Evolutionary conservation across 1,284 basidiomycete species (phyloP).

Genomic region (Boletellus deceptivus): DNA sequence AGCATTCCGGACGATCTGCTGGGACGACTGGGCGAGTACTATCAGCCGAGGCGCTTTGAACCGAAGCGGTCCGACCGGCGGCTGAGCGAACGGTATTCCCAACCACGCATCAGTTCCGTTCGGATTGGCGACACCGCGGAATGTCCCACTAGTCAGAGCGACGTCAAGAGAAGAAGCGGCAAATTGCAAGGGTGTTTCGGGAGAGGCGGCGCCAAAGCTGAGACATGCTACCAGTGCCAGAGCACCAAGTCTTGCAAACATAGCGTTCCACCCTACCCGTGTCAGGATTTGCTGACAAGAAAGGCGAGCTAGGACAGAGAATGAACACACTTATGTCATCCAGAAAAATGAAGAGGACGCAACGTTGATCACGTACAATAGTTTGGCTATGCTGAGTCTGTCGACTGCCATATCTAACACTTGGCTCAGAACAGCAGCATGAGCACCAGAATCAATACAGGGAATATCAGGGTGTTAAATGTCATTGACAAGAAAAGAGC

Average conservation of each 20-base stretch:
- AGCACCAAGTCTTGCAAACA: neutral
- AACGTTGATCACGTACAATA: no score
- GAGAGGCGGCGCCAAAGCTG: neutral
- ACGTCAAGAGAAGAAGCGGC: slow-evolving; percentile 10
- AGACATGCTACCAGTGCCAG: slow-evolving; percentile 2
- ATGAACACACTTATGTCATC: no score
- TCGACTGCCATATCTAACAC: no score
- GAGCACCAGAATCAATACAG: no score
- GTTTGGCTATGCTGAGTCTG: no score
- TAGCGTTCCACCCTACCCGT: neutral
- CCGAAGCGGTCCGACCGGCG: slow-evolving; percentile 52
- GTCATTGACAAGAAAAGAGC: no score
- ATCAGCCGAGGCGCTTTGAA: slow-evolving; percentile 62
- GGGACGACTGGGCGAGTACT: slow-evolving; percentile 24
- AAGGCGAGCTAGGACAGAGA: no score
- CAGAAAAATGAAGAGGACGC: no score
- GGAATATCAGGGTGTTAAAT: no score
- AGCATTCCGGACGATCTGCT: slow-evolving; percentile 39
- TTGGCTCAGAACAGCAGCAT: no score
- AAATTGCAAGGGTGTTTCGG: neutral
- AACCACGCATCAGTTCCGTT: slow-evolving; percentile 53
- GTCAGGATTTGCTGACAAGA: no score
- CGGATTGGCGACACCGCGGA: slow-evolving; percentile 41
- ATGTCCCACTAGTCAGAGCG: slow-evolving; percentile 42
- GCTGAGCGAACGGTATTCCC: slow-evolving; percentile 66